Base-by-base conservation (phyloP, 106 monocot genomes). In the Triglochin maritima region DNA sequence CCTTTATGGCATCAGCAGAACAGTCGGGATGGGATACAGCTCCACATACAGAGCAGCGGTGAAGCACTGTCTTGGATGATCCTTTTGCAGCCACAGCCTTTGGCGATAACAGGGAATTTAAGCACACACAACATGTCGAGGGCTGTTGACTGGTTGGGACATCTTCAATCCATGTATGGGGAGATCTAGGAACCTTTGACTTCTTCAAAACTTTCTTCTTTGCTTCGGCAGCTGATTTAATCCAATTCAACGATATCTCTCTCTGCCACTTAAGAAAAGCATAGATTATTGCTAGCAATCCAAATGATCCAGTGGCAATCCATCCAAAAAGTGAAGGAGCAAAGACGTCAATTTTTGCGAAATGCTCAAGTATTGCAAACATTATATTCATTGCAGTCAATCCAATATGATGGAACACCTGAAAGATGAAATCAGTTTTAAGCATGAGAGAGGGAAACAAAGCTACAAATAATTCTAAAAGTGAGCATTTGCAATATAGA, bases 111-210 rank as follows among this genome's bases (percentile, higher is more conserved):
- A 94, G 73, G 4, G 86, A 80, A 47, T 70, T 84, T 59, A 94
- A 71, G 51, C 94, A 94, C 10, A 94, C 81, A 77, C 82, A 94
- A 52, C 94, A 89, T 58, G 84, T 82, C 41, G 86, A 86, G 53
- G 80, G 75, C 48, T 78, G 66, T 9, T 73, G 78, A 45, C 41
- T 48, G 14, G 56, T 67, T 56, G 73, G 67, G 66, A 68, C 17
- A 55, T 86, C 84, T 56, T 87, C 78, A 10, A 64, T 66, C 94
- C 94, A 94, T 43, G 79, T 54, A 72, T 94, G 94, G n/a, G 63
- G 55, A 46, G 84, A 84, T 49, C 68, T 80, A 49, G 89, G 80
- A 56, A 84, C 70, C 14, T 85, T 84, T 48, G 83, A 65, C 43
- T 82, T 81, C 75, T 83, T 85, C 80, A 79, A 82, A 7, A 76